phyloP scores from a whole-genome alignment of 192 early-diverging fungal genomes.

The Dimargaris cristalligena region DNA sequence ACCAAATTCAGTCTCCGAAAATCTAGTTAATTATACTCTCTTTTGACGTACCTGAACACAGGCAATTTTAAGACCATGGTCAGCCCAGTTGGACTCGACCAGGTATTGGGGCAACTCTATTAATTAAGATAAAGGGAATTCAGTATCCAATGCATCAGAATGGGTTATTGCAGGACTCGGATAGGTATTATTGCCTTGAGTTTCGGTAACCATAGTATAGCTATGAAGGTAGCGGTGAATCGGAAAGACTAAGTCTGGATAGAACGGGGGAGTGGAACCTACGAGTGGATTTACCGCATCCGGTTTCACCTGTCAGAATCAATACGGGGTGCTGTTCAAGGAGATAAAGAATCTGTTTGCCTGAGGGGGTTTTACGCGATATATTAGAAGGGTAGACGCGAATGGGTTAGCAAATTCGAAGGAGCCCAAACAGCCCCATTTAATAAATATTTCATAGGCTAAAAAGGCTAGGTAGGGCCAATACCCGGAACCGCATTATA shows the following conservation, averaged over 20 bases:
- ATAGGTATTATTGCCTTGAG: not conserved
- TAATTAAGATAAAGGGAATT: not conserved
- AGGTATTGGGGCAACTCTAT: constrained; percentile 5
- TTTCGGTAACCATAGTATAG: not conserved
- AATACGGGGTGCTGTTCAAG: not conserved
- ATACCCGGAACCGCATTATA: not conserved
- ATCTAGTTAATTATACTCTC: too few relatives aligned
- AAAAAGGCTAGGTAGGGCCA: too few relatives aligned
- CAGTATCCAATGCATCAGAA: not conserved
- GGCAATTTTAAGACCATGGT: not conserved
- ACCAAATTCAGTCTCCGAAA: too few relatives aligned
- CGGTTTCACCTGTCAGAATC: not conserved
- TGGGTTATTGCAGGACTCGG: not conserved
- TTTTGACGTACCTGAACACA: not conserved
- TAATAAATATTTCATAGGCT: too few relatives aligned
- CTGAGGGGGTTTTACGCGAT: not conserved
- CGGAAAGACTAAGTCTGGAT: not conserved
- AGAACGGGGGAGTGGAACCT: not conserved
- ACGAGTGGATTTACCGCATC: constrained; percentile 8
- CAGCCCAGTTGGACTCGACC: not conserved
- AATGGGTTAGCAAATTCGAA: too few relatives aligned
- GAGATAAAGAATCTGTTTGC: constrained; percentile 1
- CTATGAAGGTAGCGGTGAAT: not conserved
- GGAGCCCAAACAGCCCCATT: too few relatives aligned
- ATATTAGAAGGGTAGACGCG: too few relatives aligned